These are phyloP conservation scores for Eremomyces bilateralis DNA, from an alignment of 495 filamentous ascomycete genomes.

Conservation along the genomic window DNA sequence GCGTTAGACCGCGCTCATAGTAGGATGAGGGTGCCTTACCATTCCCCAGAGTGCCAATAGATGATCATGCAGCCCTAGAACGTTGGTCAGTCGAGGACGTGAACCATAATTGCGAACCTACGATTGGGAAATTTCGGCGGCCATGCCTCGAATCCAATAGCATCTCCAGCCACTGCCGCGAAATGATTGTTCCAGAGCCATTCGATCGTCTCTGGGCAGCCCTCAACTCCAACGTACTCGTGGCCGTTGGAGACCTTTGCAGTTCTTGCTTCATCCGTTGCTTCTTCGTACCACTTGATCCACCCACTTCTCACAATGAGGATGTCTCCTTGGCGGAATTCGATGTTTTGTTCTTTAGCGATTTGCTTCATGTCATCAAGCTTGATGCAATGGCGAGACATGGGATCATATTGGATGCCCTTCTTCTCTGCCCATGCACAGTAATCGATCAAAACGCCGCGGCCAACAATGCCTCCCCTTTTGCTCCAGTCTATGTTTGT, in stretches of 20 bases:
- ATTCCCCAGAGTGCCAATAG: background rate
- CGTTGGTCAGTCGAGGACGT: too few species aligned
- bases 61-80: background rate
- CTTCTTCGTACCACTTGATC: conserved; percentile 13
- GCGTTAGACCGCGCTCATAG: conserved; percentile 33
- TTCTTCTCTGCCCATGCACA: conserved; percentile 18
- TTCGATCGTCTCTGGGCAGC: conserved; percentile 21
- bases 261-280: conserved; percentile 17
- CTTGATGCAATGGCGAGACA: conserved; percentile 20
- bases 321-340: conserved; percentile 31
- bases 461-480: conserved; percentile 22
- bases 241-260: conserved; percentile 12
- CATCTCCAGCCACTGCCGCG: conserved; percentile 16
- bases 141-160: conserved; percentile 17
- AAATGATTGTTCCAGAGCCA: conserved; percentile 22
- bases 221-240: conserved; percentile 24
- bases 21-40: conserved; percentile 16
- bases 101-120: too few species aligned
- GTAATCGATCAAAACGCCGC: conserved; percentile 26
- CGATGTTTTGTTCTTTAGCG: conserved; percentile 24
- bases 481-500: conserved; percentile 17
- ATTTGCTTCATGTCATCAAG: conserved; percentile 25
- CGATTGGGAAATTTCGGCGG: conserved; percentile 7
- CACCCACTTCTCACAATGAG: conserved; percentile 31
- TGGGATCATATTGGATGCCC: conserved; percentile 19